Base-by-base conservation (phyloP, 2,329 filamentous ascomycete genomes). In the Neofusicoccum laricinum region DNA sequence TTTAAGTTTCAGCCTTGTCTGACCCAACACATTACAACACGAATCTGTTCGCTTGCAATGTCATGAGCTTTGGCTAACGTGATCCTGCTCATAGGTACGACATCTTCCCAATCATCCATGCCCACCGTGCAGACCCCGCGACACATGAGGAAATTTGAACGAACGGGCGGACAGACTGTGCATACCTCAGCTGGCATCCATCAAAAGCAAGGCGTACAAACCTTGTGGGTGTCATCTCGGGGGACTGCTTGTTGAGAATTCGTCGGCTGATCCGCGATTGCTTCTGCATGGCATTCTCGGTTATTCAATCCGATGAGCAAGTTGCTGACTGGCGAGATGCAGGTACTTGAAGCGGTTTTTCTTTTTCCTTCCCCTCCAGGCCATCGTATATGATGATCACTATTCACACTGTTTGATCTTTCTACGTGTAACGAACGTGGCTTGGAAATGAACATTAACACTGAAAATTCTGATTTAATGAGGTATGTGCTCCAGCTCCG, bases 401-500 rank as follows among this genome's bases (percentile, higher is more conserved):
- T 88, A 88, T 88, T 88, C 86, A 88, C 86, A 88, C 86, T 88
- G 85, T 88, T 86, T 87, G 86, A 88, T 79, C 81, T 77, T 77
- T 77, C 74, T 75, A 75, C 77, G 73, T 75, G 77, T 81, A 81
- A 81, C 77, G 79, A 80, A 72, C 73, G 73, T 70, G 66, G 67
- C 69, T 77, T 75, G 71, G 82, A 77, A 70, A 83, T 87, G 85
- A 87, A 84, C 84, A 81, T 78, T 74, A 70, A 83, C 83, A 85
- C 81, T 82, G 79, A 85, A 85, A 86, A 88, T 86, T 88, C 86
- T 88, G 86, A 88, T 88, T 87, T 87, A 88, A 87, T 87, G 85
- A 87, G 85, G 85, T 80, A 77, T 70, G 75, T 71, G 15, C 6
- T 19, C 8, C 40, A 12, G 8, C 12, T n/a, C 30, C 4, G 51